Evolutionary conservation across 495 filamentous ascomycete species (phyloP), one percentile per base, ranked within the genome.

Genomic region (Aspergillus bertholletiae): DNA sequence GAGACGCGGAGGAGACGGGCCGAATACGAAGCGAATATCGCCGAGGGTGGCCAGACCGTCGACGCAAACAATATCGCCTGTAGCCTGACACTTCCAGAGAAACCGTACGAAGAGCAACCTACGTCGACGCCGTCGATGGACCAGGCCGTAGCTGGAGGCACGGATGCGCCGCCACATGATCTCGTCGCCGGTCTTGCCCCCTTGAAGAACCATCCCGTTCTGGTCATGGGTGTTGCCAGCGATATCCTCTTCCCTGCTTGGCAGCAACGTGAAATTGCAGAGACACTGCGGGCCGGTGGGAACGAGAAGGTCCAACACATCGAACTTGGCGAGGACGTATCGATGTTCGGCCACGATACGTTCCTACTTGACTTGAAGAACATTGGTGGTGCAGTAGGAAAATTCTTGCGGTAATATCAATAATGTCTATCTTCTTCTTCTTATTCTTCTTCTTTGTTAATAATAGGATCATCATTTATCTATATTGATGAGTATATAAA

Each of bases 211-310:
- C 91, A 90, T 58, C 86, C 88, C 0, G 85, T 88, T 3, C 75
- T 99, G 37, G 88, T 99, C 3, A 85, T 99, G 76, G 94, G 94
- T 18, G 94, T 97, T 9, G 90, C 90, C 1, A 96, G 90, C 63
- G 94, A 99, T 66, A 97, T 96, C 53, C 74, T 99, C 34, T 99
- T 99, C 74, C 94, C 94, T 1, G 90, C 95, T 2, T 99, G 94
- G 93, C 94, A 99, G 72, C 94, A 99, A 75, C 83, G 89, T 34
- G 94, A 99, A 71, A 85, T 97, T 57, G 95, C 94, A 2, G 84
- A 90, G 63, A 88, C 95, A 1, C 71, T 99, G 58, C 80, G 84
- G 49, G 78, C 76, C 26, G 79, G 80, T 0, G 94, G 95, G 2
- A 97, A 96, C 61, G 72, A 78, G 51, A 83, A 73, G 9, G 91